Base-by-base conservation (phyloP, 129 eudicot species). In the Kitagawia praeruptora region DNA sequence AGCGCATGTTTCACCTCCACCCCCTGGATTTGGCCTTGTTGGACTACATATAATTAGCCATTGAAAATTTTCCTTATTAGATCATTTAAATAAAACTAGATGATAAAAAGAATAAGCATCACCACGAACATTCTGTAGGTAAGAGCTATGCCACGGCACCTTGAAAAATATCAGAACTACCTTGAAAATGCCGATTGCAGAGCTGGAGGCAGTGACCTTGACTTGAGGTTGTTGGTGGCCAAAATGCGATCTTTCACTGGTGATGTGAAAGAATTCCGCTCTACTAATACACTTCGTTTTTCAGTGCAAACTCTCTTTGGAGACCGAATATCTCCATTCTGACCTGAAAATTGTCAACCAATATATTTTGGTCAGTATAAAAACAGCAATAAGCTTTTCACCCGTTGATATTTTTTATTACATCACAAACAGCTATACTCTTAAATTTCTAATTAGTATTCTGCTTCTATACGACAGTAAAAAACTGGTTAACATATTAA, bases 1-100 rank as follows among this genome's bases (percentile, higher is more conserved):
- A 54, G 99, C 99, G 84, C 97, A 96, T 21, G 99, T 96, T 86
- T 92, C 99, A 76, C 99, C 98, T 88, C 93, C 97, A 75, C 95
- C 93, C 77, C 89, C 85, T 21, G 98, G 98, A 85, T 81, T 89
- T 74, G 91, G 95, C 76, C 97, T 87, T 45, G 91, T 89, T 64
- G 98, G 98, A 83, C 99, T 92, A 88, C 76, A 87, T 34, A 82
- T 19, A 74, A 77, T 81, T 23, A 49, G 15, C 75, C 40, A 84
- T 56, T 70, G 45, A 25, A 6, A 76, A 44, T 56, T 31, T 16
- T 82, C 71, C 71, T 6, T 76, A 70, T 75, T 42, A 76, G 81
- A 70, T 75, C 51, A 75, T 9, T 61, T 61, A 39, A 46, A 77
- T 40, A 23, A 47, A 58, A 15, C 72, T 5, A 14, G 46, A 48